These are phyloP conservation scores for Gautieria morchelliformis DNA, from an alignment of 768 basidiomycete species.

Conservation along the genomic window DNA sequence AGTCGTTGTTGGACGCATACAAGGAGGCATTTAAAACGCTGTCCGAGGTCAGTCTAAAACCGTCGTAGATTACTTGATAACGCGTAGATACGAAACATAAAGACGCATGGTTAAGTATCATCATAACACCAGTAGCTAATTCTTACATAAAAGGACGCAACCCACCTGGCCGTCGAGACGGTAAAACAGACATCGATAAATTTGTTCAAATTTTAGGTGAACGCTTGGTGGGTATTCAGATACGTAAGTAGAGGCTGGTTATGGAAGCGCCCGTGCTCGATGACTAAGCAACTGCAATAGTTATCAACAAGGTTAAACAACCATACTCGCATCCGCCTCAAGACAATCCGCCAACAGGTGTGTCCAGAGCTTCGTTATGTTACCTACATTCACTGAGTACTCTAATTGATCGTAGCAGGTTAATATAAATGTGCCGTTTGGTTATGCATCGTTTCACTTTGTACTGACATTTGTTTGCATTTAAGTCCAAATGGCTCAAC, in stretches of 20 bases:
- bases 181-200: too few relatives aligned
- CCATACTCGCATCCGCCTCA: not conserved
- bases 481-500: conserved; percentile 73
- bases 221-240: too few relatives aligned
- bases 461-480: not conserved
- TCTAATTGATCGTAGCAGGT: not conserved
- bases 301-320: not conserved
- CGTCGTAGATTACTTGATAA: conserved; percentile 25
- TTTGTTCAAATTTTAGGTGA: too few relatives aligned
- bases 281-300: conserved; percentile 5
- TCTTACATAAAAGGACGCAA: too few relatives aligned
- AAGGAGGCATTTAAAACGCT: conserved; percentile 87
- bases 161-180: too few relatives aligned
- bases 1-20: conserved; percentile 91
- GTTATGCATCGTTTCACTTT: not conserved
- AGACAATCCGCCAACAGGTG: not conserved
- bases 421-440: not conserved
- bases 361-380: not conserved
- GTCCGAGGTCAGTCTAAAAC: conserved; percentile 72
- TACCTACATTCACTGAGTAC: not conserved
- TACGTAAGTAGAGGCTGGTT: too few relatives aligned
- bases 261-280: not conserved
- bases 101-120: not conserved
- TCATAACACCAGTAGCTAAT: too few relatives aligned
- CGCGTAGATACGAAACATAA: not conserved